A percentile compares a stretch with the other conserved stretches of the same genome.
These are phyloP conservation scores for Entomortierella lignicola DNA, from an alignment of 192 early-diverging fungal species.

Conservation along the genomic window DNA sequence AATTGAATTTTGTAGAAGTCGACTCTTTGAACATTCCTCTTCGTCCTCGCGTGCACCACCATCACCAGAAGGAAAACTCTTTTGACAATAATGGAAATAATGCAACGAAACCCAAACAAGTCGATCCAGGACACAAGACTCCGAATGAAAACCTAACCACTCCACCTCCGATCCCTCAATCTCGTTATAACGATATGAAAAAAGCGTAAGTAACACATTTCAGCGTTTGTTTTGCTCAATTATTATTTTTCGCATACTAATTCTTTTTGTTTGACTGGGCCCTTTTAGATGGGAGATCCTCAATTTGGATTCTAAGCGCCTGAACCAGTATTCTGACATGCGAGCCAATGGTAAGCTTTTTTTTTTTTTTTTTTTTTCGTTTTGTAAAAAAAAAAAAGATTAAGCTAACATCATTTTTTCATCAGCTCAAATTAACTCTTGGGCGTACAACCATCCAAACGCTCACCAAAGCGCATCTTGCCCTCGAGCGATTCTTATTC, in stretches of 20 bases:
- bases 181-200: constrained; percentile 37
- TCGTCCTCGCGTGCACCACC: background rate
- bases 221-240: no score
- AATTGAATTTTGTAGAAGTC: background rate
- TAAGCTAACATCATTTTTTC: background rate
- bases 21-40: constrained; percentile 6
- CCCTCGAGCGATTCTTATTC: constrained; percentile 58
- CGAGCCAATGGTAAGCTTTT: constrained; percentile 27
- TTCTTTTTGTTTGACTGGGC: no score
- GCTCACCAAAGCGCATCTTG: constrained; percentile 21
- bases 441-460: constrained; percentile 45
- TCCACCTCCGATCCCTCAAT: constrained; percentile 2
- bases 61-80: background rate
- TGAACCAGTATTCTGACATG: constrained; percentile 41
- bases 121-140: no score
- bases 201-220: constrained; percentile 39
- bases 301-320: constrained; percentile 39
- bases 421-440: constrained; percentile 26
- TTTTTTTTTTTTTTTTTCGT: background rate
- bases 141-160: background rate
- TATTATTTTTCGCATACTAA: background rate
- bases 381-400: no score
- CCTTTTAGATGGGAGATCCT: constrained; percentile 52
- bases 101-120: background rate
- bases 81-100: background rate